Conservation (phyloP, 2,329 filamentous ascomycete species). For the Akanthomyces uredinophilus region DNA sequence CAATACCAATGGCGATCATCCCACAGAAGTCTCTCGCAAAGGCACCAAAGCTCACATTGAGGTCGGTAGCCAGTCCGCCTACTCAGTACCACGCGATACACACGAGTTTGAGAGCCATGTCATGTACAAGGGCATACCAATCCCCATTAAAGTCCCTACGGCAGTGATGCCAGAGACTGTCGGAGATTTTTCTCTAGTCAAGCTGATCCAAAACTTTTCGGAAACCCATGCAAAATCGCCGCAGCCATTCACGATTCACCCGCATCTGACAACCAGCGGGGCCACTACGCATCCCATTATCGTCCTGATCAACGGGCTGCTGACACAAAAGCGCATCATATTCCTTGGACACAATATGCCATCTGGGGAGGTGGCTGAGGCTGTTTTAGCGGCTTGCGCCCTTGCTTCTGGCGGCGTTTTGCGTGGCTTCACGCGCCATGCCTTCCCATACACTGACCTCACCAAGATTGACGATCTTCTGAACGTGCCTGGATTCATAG, state of each 20-base stretch:
- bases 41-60: constrained; percentile 60
- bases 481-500: constrained; percentile 95
- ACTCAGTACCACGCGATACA: constrained; percentile 82
- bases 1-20: constrained; percentile 36
- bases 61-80: constrained; percentile 51
- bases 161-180: constrained; percentile 93
- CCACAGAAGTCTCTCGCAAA: constrained; percentile 49
- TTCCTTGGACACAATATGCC: constrained; percentile 94
- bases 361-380: constrained; percentile 92
- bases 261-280: constrained; percentile 90
- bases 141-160: constrained; percentile 93
- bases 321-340: constrained; percentile 94
- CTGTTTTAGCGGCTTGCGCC: constrained; percentile 94
- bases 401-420: constrained; percentile 89
- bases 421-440: constrained; percentile 88
- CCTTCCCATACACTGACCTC: constrained; percentile 95
- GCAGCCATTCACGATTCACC: constrained; percentile 79
- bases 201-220: constrained; percentile 92
- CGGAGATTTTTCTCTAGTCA: constrained; percentile 94
- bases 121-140: constrained; percentile 92
- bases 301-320: constrained; percentile 85
- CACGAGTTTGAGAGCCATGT: constrained; percentile 97
- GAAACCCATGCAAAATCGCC: constrained; percentile 75
- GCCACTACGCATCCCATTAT: constrained; percentile 89
- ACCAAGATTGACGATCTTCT: constrained; percentile 96